Base-by-base conservation (phyloP, 495 filamentous ascomycete genomes). In the Aspergillus avenaceus region DNA sequence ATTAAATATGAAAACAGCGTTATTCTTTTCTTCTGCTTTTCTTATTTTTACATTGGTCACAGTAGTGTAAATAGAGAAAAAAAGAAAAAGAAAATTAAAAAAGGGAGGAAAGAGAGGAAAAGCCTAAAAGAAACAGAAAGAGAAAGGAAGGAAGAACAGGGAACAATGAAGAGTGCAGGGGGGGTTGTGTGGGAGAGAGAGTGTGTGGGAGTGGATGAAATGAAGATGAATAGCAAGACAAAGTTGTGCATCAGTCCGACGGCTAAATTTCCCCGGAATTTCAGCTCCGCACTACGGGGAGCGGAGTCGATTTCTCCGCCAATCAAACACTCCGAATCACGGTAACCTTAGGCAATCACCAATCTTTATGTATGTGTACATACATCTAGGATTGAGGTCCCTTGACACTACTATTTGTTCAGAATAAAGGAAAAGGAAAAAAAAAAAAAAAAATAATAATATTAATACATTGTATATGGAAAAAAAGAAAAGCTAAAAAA, bases 271-370 rank as follows among this genome's bases (percentile, higher is more conserved):
- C 55, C 59, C 59, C 59, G 49, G 49, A 41, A 47, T 47, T 45
- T 42, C 40, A 31, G 41, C 52, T 54, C 45, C 45, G 46, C 46
- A 43, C 27, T 31, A 45, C 42, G 41, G 41, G 34, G 36, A 16
- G 34, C 48, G 52, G 49, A 49, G 29, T 50, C 43, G 27, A 52
- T 69, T 72, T 61, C 59, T 72, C 69, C 69, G 64, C 69, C 69
- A 72, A 72, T 72, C 55, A 67, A 14, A 8, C 38, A 4, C 13
- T 21, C 23, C 11, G 24, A 13, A 16, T 41, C 50, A 11, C 28
- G 28, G 28, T 31, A 31, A 31, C 28, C 28, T 31, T 31, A 31
- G 28, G 28, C 28, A 31, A n/a, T 31, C 28, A 31, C 8, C n/a
- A n/a, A n/a, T n/a, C n/a, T 31, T 8, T 11, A 8, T 31, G 28